Conservation (phyloP, 768 basidiomycete genomes). For the Kwoniella sp. region DNA sequence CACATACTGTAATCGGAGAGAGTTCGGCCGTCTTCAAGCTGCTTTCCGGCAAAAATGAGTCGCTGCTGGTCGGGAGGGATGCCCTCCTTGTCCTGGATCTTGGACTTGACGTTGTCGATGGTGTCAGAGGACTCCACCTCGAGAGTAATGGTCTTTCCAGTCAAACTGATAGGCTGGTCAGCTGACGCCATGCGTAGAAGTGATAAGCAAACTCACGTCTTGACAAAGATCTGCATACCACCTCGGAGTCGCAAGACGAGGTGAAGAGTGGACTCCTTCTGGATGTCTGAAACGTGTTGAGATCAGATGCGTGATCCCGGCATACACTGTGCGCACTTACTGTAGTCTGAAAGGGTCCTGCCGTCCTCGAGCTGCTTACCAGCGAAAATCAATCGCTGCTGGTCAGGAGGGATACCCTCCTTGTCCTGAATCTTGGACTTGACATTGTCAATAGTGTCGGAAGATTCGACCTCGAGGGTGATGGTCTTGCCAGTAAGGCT, state of each 20-base stretch:
- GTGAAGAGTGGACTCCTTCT: conserved; percentile 49
- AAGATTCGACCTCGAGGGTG: conserved; percentile 82
- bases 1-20: conserved; percentile 68
- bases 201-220: conserved; percentile 12
- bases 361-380: conserved; percentile 24
- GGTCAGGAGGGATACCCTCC: conserved; percentile 87
- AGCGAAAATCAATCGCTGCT: conserved; percentile 60
- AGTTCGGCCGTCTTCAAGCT: conserved; percentile 85
- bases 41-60: conserved; percentile 64
- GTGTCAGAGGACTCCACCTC: conserved; percentile 22
- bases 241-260: conserved; percentile 74
- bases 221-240: conserved; percentile 58
- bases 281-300: conserved; percentile 31
- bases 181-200: neutral
- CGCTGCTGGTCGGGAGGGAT: conserved; percentile 24
- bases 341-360: conserved; percentile 85
- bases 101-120: conserved; percentile 21
- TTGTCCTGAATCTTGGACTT: conserved; percentile 93
- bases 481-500: conserved; percentile 93
- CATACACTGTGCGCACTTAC: conserved; percentile 8
- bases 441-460: conserved; percentile 86
- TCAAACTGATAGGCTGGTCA: conserved; percentile 12
- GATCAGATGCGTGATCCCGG: neutral
- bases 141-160: conserved; percentile 57
- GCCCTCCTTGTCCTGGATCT: conserved; percentile 24